phyloP scores from a whole-genome alignment of 768 basidiomycete genomes.

The Tulasnella calospora region DNA sequence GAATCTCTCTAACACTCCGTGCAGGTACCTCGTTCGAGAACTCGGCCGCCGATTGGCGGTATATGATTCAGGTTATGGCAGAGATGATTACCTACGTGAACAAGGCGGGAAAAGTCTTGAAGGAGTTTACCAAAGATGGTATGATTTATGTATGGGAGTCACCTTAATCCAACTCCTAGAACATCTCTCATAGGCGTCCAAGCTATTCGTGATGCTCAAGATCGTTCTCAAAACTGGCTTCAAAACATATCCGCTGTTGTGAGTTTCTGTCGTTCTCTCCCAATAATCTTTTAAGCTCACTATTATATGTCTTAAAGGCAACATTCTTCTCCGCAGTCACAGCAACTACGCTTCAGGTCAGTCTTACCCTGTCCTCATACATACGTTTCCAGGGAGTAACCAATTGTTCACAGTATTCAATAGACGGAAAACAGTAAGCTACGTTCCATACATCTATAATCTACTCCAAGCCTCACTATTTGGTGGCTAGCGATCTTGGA shows the following conservation, averaged over 20 bases:
- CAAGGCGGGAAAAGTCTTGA: neutral
- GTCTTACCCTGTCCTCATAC: neutral
- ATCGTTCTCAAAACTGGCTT: slow-evolving; percentile 1
- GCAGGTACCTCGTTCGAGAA: neutral
- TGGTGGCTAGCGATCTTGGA: neutral
- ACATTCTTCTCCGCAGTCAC: slow-evolving; percentile 1
- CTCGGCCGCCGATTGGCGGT: neutral
- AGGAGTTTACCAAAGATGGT: neutral
- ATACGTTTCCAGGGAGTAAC: neutral
- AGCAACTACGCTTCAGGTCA: neutral
- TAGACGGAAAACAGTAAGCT: neutral
- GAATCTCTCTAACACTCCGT: neutral
- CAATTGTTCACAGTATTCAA: neutral
- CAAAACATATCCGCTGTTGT: slow-evolving; percentile 24
- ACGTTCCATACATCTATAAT: no score
- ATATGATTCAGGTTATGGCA: neutral
- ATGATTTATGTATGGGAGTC: neutral
- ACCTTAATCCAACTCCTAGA: neutral
- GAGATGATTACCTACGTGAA: neutral
- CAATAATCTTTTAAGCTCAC: neutral
- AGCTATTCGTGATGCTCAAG: slow-evolving; percentile 47
- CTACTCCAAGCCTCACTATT: neutral
- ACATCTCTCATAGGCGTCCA: slow-evolving; percentile 51
- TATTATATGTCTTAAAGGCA: neutral
- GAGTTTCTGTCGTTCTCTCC: neutral